Conservation (phyloP, 306 rosid species). For the Pyrus betulifolia region DNA sequence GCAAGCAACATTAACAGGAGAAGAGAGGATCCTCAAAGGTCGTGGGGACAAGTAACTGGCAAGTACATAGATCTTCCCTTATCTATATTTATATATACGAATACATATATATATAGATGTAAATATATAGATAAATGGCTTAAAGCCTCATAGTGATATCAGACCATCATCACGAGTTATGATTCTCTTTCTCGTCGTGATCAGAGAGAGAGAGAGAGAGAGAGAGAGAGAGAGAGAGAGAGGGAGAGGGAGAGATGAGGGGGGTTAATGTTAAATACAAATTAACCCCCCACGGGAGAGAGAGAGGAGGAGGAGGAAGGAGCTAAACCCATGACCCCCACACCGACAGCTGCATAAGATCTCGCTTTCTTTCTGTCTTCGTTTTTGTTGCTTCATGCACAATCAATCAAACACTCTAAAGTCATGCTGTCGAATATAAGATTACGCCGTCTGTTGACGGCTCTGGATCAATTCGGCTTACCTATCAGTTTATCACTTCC, state of each 20-base stretch:
- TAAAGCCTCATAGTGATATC: background rate
- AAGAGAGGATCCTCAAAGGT: conserved; percentile 5
- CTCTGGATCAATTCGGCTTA: conserved; percentile 1
- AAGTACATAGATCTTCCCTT: background rate
- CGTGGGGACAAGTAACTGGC: background rate
- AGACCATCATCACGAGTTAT: background rate
- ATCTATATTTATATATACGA: background rate
- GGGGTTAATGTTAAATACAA: background rate
- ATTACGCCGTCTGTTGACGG: background rate
- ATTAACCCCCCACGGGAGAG: background rate
- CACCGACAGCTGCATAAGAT: conserved; percentile 4
- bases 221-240: background rate
- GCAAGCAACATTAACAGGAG: background rate
- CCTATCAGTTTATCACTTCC: background rate
- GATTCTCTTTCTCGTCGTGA: conserved; percentile 4
- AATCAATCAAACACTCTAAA: background rate
- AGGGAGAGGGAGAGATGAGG: background rate
- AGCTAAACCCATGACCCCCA: conserved; percentile 9
- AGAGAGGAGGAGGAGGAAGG: background rate
- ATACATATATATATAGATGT: background rate
- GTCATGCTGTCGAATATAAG: background rate
- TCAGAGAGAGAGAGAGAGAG: background rate
- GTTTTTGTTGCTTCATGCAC: background rate
- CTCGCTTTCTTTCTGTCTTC: background rate
- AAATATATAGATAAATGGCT: background rate